A percentile compares a stretch with the other conserved stretches of the same genome.
phyloP scores from a whole-genome alignment of 805 yeast species.

The Clavispora fructus region DNA sequence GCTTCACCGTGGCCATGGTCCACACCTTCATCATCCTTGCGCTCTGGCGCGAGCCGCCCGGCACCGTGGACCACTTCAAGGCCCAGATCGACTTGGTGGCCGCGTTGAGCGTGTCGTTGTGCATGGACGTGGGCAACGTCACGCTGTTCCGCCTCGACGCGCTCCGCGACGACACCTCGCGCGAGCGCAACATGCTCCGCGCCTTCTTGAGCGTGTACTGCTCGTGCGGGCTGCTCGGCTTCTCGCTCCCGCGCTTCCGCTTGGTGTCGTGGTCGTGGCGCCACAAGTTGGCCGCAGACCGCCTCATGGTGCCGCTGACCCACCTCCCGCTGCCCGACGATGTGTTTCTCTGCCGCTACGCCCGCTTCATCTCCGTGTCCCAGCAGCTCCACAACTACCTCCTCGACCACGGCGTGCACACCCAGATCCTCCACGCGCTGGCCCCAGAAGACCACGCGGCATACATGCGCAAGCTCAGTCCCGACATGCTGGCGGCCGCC shows the following conservation, averaged over 20 bases:
- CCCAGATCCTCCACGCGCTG: conserved; percentile 6
- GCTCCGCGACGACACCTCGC: conserved; percentile 14
- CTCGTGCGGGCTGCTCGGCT: conserved; percentile 47
- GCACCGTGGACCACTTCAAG: conserved; percentile 47
- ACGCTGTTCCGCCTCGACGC: not conserved
- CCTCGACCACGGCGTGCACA: conserved; percentile 20
- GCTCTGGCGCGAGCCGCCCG: conserved; percentile 51
- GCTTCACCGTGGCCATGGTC: conserved; percentile 37
- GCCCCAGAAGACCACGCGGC: conserved; percentile 4
- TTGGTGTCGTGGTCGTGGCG: conserved; percentile 44
- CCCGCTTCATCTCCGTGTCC: conserved; percentile 43
- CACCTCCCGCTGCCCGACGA: conserved; percentile 30
- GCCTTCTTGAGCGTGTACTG: conserved; percentile 45
- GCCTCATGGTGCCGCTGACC: conserved; percentile 10
- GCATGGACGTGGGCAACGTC: conserved; percentile 43
- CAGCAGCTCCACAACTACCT: conserved; percentile 44
- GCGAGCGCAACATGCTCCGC: conserved; percentile 29
- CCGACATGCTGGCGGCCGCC: not conserved
- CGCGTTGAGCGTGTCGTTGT: conserved; percentile 41
- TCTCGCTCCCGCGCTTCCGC: conserved; percentile 47
- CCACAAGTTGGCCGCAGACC: conserved; percentile 31
- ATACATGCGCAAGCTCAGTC: not conserved
- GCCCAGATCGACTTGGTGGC: conserved; percentile 46
- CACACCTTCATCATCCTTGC: conserved; percentile 42
- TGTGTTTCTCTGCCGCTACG: conserved; percentile 39